Evolutionary conservation across 352 stramenopile genomes (phyloP), one percentile per base, ranked within the genome.

Genomic region (Pythium phragmitis): DNA sequence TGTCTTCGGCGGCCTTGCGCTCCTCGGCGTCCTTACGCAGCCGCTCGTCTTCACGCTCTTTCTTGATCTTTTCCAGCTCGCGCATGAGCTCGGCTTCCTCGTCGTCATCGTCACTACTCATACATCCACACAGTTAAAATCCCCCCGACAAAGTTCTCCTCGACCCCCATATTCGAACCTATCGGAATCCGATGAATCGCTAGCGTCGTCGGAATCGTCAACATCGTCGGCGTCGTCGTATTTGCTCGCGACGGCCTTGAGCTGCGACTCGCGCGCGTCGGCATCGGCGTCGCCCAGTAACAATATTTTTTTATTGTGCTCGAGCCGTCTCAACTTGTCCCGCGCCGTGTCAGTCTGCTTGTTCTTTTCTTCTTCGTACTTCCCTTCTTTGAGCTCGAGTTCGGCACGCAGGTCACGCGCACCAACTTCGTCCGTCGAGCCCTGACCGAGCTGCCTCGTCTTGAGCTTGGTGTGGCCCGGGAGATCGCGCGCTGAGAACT

Each of bases 1-100:
- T 79, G 55, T 95, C 73, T 67, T 98, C 89, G 4, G 88, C 71
- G 21, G 68, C 80, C 34, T 89, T 80, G 56, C 89, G 82, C 55
- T 93, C 88, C 16, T 88, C 89, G 48, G 93, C 81, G n/a, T 94
- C 86, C 59, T 98, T 97, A 30, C 87, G 93, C 33, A 90, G 65
- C 21, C 96, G 85, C 53, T 94, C 92, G 36, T 97, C 91, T 70
- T 99, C 95, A 14, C 97, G 88, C 72, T 99, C 97, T 43, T 91
- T 83, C 62, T 97, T 94, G 67, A 99, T 99, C 78, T 99, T 99
- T 57, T 98, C 97, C 23, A 99, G 73, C 75, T 99, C 97, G 4
- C 90, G 85, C 80, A 98, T 96, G 41, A 99, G 75, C 39, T 97
- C 96, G 7, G 89, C 96, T 74, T 99, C 96, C 73, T 99, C 98